Evolutionary conservation across 2,329 filamentous ascomycete species (phyloP).

Genomic region (Aspergillus oerlinghausenensis): DNA sequence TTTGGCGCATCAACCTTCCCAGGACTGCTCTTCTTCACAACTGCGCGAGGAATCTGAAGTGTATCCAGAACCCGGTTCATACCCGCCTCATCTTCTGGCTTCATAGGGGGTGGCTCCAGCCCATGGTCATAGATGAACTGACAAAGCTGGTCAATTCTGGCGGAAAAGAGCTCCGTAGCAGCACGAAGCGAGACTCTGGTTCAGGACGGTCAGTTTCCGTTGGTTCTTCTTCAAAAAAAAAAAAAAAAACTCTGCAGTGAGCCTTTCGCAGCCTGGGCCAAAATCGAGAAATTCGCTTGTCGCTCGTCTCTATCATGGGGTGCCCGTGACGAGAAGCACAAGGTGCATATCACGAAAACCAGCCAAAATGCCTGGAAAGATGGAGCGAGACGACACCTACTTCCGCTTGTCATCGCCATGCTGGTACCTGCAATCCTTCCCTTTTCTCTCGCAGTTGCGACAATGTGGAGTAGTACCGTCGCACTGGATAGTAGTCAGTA

Average conservation of each 20-base stretch:
- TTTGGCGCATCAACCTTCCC: not conserved
- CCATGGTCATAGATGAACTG: conserved; percentile 41
- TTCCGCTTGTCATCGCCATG: conserved; percentile 39
- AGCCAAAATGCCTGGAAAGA: not conserved
- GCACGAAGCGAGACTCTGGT: conserved; percentile 32
- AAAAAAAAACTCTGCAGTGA: not conserved
- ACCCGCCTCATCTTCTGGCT: conserved; percentile 32
- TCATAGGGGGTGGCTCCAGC: conserved; percentile 37
- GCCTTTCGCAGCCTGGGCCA: not conserved
- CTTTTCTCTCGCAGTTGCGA: conserved; percentile 36
- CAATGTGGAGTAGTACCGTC: conserved; percentile 36
- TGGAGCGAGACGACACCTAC: conserved; percentile 20
- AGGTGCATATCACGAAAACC: not conserved
- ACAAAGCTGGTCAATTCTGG: conserved; percentile 34
- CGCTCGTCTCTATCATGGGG: not conserved
- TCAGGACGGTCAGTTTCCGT: conserved; percentile 5
- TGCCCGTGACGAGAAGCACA: not conserved
- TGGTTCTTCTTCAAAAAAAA: not conserved
- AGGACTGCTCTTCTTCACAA: conserved; percentile 10
- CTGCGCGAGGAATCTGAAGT: conserved; percentile 28
- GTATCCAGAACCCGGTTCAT: conserved; percentile 38
- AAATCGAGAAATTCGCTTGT: not conserved
- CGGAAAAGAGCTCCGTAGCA: conserved; percentile 34
- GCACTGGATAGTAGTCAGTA: conserved; percentile 22
- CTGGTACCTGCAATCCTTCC: conserved; percentile 36